phyloP scores from a whole-genome alignment of 176 grass and related monocot genomes.

The Areca catechu region DNA sequence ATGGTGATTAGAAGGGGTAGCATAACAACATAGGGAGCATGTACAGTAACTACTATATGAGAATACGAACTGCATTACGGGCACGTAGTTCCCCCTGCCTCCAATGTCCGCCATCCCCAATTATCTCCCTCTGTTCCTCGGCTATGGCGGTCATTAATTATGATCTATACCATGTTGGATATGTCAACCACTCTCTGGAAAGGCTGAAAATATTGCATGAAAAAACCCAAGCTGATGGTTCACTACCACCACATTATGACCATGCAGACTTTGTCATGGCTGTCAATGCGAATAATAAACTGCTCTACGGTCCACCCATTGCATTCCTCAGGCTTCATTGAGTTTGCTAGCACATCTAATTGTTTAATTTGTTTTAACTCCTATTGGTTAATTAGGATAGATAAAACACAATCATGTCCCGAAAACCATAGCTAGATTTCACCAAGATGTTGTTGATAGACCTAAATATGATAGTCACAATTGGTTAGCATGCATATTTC shows the following conservation, averaged over 20 bases:
- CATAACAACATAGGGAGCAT: neutral
- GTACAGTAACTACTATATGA: neutral
- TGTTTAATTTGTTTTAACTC: neutral
- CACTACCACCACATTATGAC: constrained; percentile 19
- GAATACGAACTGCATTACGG: constrained; percentile 7
- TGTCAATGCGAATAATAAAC: constrained; percentile 23
- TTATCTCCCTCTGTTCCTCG: neutral
- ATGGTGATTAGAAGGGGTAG: neutral
- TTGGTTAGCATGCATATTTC: too few relatives aligned
- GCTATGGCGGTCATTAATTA: neutral
- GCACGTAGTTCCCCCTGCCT: neutral
- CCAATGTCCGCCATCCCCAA: neutral
- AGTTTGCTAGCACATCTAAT: neutral
- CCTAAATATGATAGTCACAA: too few relatives aligned
- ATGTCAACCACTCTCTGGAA: too few relatives aligned
- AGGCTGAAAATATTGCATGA: too few relatives aligned
- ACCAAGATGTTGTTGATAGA: too few relatives aligned
- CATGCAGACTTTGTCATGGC: constrained; percentile 33
- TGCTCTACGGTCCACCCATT: constrained; percentile 31
- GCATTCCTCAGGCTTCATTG: constrained; percentile 33
- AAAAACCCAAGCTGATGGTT: constrained; percentile 12
- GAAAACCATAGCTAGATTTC: too few relatives aligned
- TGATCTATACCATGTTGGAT: neutral
- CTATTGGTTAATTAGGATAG: neutral
- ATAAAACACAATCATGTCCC: too few relatives aligned